Percentiles rank a stretch among this genome's conserved stretches.
phyloP scores from a whole-genome alignment of 768 basidiomycete genomes.

The Hemileccinum rubropunctum region DNA sequence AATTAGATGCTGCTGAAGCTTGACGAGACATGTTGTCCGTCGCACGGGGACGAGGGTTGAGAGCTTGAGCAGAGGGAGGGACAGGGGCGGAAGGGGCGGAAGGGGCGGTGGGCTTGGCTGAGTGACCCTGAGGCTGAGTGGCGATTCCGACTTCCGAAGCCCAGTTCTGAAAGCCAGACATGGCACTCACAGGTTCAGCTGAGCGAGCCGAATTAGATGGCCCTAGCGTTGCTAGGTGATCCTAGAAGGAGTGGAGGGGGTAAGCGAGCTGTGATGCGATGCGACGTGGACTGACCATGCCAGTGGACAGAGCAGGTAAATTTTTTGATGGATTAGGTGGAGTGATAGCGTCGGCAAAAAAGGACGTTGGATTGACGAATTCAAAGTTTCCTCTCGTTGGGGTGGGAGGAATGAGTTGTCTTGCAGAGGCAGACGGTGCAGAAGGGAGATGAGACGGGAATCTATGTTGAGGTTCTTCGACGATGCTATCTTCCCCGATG shows the following conservation, averaged over 20 bases:
- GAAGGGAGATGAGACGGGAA: neutral
- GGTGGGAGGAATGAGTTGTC: constrained; percentile 19
- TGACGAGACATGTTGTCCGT: constrained; percentile 31
- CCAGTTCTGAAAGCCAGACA: constrained; percentile 29
- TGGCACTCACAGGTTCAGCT: constrained; percentile 15
- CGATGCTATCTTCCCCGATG: constrained; percentile 16
- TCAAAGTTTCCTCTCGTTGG: constrained; percentile 22
- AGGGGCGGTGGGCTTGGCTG: constrained; percentile 5
- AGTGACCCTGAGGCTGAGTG: constrained; percentile 13
- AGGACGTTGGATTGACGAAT: constrained; percentile 28
- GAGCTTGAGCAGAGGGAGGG: constrained; percentile 8
- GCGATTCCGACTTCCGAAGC: constrained; percentile 30
- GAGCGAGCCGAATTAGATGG: constrained; percentile 24
- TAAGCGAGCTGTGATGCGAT: constrained; percentile 5
- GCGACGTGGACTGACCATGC: constrained; percentile 23
- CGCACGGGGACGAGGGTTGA: constrained; percentile 23
- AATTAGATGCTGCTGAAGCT: constrained; percentile 23
- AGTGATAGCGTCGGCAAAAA: constrained; percentile 19
- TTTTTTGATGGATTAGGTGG: constrained; percentile 26
- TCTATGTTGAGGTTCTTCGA: constrained; percentile 18
- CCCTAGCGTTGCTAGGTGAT: constrained; percentile 28
- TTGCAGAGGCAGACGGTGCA: constrained; percentile 5
- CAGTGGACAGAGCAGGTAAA: constrained; percentile 28
- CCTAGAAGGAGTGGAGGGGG: constrained; percentile 12
- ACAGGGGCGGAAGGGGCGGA: neutral